Evolutionary conservation across 768 basidiomycete genomes (phyloP), one percentile per base, ranked within the genome.

Genomic region (Hygrophorus russula): DNA sequence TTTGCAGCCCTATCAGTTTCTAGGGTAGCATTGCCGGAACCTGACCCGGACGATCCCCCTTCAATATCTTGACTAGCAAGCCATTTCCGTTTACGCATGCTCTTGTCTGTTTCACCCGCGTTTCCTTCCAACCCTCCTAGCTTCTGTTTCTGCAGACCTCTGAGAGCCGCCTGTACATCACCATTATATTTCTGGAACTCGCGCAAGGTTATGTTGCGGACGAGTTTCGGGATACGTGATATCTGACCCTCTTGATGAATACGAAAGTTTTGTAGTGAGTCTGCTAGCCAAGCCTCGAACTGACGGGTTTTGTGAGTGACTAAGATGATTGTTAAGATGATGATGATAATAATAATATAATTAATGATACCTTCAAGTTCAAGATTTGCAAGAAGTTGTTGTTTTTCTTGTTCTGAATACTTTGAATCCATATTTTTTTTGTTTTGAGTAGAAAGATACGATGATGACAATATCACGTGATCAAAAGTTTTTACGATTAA

Each of bases 151-250:
- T 82, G 80, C 39, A 80, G 59, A 1, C 80, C 84, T 46, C 77
- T 69, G 47, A 85, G 59, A 32, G 81, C 82, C 7, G 73, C 74
- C 54, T 85, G 82, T 18, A 85, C 65, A 52, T 86, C 79, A 2
- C 82, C 86, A 41, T 80, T 68, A 60, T 87, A 88, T 55, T 82
- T 84, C 47, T 76, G 80, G 58, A 89, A 86, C 35, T 87, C 84
- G 49, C 74, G 74, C 72, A 89, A 77, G 11, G 77, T 74, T 59
- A 88, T 77, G 20, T 63, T 63, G 28, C 83, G 74, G 29, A 89
- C 78, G 49, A 79, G 74, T 52, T 78, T 83, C 0, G 85, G 86
- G 27, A 88, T 82, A 40, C 80, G 75, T 13, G 72, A 73, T 2
- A 88, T 74, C 45, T 78, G 78, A 0, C 77, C 77, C 54, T 88